Conservation (phyloP, 768 basidiomycete species). For the Psilocybe sp. region DNA sequence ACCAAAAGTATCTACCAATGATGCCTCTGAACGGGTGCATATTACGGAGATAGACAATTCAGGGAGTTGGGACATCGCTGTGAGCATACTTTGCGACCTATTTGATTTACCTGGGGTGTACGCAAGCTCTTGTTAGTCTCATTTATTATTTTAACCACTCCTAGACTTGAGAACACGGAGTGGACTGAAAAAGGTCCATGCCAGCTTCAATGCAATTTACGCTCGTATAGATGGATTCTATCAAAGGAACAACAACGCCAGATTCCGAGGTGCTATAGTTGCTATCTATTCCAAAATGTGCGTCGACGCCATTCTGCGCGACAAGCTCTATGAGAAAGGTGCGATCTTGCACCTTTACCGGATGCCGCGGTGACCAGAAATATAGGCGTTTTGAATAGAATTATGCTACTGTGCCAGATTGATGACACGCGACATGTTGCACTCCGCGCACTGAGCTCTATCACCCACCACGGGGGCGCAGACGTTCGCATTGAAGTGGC, state of each 20-base stretch:
- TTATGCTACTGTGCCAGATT: slow-evolving; percentile 50
- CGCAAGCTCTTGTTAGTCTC: neutral
- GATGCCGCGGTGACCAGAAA: neutral
- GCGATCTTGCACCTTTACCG: neutral
- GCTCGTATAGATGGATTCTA: slow-evolving; percentile 47
- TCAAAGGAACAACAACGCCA: slow-evolving; percentile 41
- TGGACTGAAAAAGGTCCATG: slow-evolving; percentile 63
- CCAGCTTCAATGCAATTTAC: slow-evolving; percentile 53
- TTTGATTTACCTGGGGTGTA: slow-evolving; percentile 52
- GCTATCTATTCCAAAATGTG: slow-evolving; percentile 66
- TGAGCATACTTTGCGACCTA: slow-evolving; percentile 43
- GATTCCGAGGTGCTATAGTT: slow-evolving; percentile 54
- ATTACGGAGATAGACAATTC: slow-evolving; percentile 45
- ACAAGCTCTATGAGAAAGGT: slow-evolving; percentile 61
- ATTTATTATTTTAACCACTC: neutral
- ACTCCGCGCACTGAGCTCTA: slow-evolving; percentile 50
- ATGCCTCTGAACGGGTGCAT: slow-evolving; percentile 22
- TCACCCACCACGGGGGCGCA: slow-evolving; percentile 61
- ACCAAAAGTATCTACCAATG: too few relatives aligned
- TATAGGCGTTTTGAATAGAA: slow-evolving; percentile 51
- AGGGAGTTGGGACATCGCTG: slow-evolving; percentile 46
- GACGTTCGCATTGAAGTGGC: slow-evolving; percentile 52
- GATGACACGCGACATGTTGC: slow-evolving; percentile 49
- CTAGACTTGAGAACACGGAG: slow-evolving; percentile 53
- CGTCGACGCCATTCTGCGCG: slow-evolving; percentile 55